A percentile compares a stretch with the other conserved stretches of the same genome.
Evolutionary conservation across 768 basidiomycete genomes (phyloP).

Genomic region (Macrolepiota fuliginosa): DNA sequence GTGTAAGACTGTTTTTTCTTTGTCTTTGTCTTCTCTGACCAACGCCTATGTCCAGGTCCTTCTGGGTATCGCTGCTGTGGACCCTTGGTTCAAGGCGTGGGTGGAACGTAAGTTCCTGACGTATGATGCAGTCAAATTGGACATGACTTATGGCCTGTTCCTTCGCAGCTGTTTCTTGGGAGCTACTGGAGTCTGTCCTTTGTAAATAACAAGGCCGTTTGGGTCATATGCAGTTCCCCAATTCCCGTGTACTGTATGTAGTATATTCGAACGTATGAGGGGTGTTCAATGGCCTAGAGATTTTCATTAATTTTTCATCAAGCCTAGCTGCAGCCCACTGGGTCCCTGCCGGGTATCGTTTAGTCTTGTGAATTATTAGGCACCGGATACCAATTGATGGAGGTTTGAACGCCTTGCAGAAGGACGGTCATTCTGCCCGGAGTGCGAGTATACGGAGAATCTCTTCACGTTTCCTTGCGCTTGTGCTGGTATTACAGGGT

Average conservation of each 20-base stretch:
- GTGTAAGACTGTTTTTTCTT: background rate
- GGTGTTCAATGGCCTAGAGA: no score
- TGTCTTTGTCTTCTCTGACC: background rate
- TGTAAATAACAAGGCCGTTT: background rate
- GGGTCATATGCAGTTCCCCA: no score
- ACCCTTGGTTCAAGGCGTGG: background rate
- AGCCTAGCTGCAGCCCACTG: background rate
- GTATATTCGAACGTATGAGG: no score
- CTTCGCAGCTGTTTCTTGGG: background rate
- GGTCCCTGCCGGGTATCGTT: no score
- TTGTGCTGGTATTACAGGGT: conserved; percentile 27
- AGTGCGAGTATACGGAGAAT: no score
- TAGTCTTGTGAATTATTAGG: no score
- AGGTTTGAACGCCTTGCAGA: no score
- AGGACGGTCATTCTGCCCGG: no score
- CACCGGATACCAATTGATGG: no score
- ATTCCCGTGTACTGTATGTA: no score
- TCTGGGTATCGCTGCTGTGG: background rate
- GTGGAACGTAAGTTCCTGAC: background rate
- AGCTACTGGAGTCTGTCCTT: background rate
- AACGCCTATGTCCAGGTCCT: background rate
- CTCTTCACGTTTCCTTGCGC: background rate
- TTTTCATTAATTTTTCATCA: no score
- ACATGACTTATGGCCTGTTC: background rate
- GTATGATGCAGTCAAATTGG: background rate